Evolutionary conservation across 2,329 filamentous ascomycete species (phyloP).

Genomic region (Parascedosporium putredinis): DNA sequence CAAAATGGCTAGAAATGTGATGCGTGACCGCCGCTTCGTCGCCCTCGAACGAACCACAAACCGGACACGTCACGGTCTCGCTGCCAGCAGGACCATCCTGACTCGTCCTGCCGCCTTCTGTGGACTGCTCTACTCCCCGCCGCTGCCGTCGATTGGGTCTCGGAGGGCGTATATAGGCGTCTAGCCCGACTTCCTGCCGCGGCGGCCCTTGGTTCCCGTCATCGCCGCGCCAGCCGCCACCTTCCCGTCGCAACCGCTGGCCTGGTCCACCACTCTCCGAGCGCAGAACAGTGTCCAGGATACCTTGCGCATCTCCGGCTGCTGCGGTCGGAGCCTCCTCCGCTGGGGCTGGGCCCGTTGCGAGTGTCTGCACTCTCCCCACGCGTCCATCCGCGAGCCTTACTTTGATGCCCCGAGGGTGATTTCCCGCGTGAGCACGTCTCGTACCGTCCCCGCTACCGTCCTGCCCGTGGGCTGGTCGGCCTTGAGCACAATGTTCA

Average conservation of each 20-base stretch:
- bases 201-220: slow-evolving; percentile 27
- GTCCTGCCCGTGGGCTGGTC: slow-evolving; percentile 67
- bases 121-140: neutral
- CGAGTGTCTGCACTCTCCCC: slow-evolving; percentile 60
- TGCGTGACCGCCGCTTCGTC: slow-evolving; percentile 58
- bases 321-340: slow-evolving; percentile 12
- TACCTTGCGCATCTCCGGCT: slow-evolving; percentile 11
- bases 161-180: slow-evolving; percentile 36
- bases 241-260: slow-evolving; percentile 21
- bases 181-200: slow-evolving; percentile 33
- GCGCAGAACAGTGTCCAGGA: neutral
- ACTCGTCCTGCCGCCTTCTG: neutral
- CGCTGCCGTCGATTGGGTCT: slow-evolving; percentile 17
- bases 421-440: slow-evolving; percentile 65
- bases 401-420: slow-evolving; percentile 72
- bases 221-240: slow-evolving; percentile 22
- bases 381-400: slow-evolving; percentile 60
- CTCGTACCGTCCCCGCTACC: slow-evolving; percentile 54
- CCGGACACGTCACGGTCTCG: slow-evolving; percentile 40
- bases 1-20: slow-evolving; percentile 53
- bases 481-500: slow-evolving; percentile 65
- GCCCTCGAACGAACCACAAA: slow-evolving; percentile 56
- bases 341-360: slow-evolving; percentile 11
- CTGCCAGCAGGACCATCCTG: neutral
- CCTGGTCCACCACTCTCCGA: slow-evolving; percentile 16